Evolutionary conservation across 164 flowering plant genomes (phyloP).

Genomic region (Sextonia rubra): DNA sequence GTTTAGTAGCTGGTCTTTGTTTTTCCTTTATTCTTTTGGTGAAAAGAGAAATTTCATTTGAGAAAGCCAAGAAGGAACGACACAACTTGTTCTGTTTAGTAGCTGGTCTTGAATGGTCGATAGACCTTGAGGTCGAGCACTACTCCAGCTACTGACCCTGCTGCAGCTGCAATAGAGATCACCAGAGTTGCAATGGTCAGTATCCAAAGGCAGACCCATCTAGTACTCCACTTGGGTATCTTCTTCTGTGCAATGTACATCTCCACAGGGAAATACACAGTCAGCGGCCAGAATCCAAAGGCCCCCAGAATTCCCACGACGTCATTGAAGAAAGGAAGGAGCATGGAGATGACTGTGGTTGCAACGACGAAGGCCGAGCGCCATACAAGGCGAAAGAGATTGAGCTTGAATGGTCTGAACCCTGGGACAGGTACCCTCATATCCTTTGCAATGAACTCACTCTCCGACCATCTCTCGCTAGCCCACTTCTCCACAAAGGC

Average conservation of each 20-base stretch:
- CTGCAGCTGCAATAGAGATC: slow-evolving; percentile 52
- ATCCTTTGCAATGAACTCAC: slow-evolving; percentile 36
- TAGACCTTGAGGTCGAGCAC: slow-evolving; percentile 37
- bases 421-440: slow-evolving; percentile 33
- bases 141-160: slow-evolving; percentile 51
- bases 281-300: slow-evolving; percentile 66
- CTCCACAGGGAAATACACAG: slow-evolving; percentile 66
- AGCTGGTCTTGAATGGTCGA: slow-evolving; percentile 39
- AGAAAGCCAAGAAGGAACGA: too few relatives aligned
- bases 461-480: slow-evolving; percentile 33
- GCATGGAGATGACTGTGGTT: slow-evolving; percentile 66
- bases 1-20: too few relatives aligned
- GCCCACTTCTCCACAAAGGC: slow-evolving; percentile 58
- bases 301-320: slow-evolving; percentile 65
- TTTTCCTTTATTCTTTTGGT: too few relatives aligned
- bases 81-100: slow-evolving; percentile 14
- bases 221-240: slow-evolving; percentile 51
- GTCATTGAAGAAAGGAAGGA: slow-evolving; percentile 64
- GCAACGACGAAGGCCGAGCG: slow-evolving; percentile 49
- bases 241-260: slow-evolving; percentile 61
- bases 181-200: slow-evolving; percentile 49
- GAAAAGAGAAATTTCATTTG: too few relatives aligned
- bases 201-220: slow-evolving; percentile 52
- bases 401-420: slow-evolving; percentile 31
- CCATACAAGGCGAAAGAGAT: slow-evolving; percentile 57